These are phyloP conservation scores for Metarhizium guizhouense DNA, from an alignment of 2,329 filamentous ascomycete genomes.

Conservation along the genomic window DNA sequence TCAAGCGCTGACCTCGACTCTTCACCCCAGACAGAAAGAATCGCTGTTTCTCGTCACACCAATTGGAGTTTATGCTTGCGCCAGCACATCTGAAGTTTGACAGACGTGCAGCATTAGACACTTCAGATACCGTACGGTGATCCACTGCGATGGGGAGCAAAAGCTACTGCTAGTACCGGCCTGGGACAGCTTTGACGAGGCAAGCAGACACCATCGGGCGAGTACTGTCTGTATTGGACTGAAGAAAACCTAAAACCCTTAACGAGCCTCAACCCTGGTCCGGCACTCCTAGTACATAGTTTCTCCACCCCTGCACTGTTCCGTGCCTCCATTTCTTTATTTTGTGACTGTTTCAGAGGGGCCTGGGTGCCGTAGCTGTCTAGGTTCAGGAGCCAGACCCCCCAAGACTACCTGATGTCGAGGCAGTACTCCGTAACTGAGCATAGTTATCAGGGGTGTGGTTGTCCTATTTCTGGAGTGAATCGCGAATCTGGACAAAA, in stretches of 20 bases:
- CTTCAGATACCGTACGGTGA: not conserved
- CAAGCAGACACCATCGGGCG: too few species aligned
- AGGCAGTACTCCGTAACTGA: too few species aligned
- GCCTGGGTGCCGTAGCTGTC: not conserved
- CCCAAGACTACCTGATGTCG: not conserved
- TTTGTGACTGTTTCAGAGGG: not conserved
- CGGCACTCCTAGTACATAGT: not conserved
- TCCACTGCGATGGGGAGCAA: not conserved
- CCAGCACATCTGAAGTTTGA: not conserved
- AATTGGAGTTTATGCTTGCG: not conserved
- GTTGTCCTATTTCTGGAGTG: not conserved
- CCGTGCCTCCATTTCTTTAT: not conserved
- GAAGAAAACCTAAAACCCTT: not conserved
- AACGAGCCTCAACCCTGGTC: not conserved
- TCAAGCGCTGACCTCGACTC: not conserved
- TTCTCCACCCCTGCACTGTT: not conserved
- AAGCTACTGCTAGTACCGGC: not conserved
- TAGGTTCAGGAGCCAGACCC: not conserved
- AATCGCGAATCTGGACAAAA: not conserved
- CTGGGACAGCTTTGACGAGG: not conserved
- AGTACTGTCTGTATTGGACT: too few species aligned
- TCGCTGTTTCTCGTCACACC: not conserved
- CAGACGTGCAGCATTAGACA: not conserved
- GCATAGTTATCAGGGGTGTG: not conserved
- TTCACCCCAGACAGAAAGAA: not conserved